Evolutionary conservation across 345 rosid genomes (phyloP), one percentile per base, ranked within the genome.

Genomic region (Aurinia saxatilis): DNA sequence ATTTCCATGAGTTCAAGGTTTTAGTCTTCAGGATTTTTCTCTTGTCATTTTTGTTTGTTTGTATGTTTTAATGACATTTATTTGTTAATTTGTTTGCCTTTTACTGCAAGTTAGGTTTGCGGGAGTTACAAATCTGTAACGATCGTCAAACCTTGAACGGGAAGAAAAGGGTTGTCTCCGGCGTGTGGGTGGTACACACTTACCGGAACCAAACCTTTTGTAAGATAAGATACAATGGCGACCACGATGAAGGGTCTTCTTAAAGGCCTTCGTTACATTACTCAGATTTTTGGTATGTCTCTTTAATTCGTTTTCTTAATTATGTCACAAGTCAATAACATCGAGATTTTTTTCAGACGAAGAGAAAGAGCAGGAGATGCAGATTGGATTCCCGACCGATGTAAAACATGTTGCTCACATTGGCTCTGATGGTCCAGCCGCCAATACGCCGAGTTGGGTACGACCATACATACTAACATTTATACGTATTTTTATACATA

Each of bases 361-460:
- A 54, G 98, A 84, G 68, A 82, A 86, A 67, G 92, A 86, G 58
- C 55, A 78, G 46, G 96, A 91, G 69, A 86, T 91, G 83, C 84
- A 79, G 77, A 91, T 91, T 35, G 98, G 98, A 46, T 56, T 29
- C 44, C 98, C 98, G 21, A 91, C 98, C 14, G 95, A 91, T 76
- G 98, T 91, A 61, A 91, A 91, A 75, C 98, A 91, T 64, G 96
- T 91, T n/a, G 91, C 98, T 21, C 98, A 91, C 50, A 91, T 91
- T 14, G 98, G 97, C 62, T 80, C 84, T 80, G 97, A 92, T 18
- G 86, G 81, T 42, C 86, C 86, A 25, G 65, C 82, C 21, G 62
- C 72, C 38, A 80, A 67, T 50, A 58, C 77, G 0, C 88, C 88
- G 8, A 83, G 83, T 78, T 81, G 88, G 86, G 92, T 85, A 81